Evolutionary conservation across 2,329 filamentous ascomycete genomes (phyloP).

Genomic region (Aspergillus thermomutatus): DNA sequence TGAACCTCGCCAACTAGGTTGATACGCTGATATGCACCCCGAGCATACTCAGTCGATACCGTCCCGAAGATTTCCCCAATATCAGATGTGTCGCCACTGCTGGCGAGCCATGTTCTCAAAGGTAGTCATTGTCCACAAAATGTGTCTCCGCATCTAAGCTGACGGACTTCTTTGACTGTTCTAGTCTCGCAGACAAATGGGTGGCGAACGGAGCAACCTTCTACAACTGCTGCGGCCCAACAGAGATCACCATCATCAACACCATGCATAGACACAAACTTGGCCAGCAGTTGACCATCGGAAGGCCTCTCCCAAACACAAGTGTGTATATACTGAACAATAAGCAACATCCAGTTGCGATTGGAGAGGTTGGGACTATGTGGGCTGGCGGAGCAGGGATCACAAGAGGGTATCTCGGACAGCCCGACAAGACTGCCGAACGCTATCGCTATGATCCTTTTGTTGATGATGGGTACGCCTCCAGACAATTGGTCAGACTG

Average conservation of each 20-base stretch:
- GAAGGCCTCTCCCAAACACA: slow-evolving; percentile 9
- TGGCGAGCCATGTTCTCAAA: slow-evolving; percentile 8
- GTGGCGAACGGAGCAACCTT: slow-evolving; percentile 1
- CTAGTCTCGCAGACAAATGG: slow-evolving; percentile 10
- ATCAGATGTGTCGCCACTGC: slow-evolving; percentile 7
- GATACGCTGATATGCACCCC: slow-evolving; percentile 11
- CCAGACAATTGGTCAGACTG: neutral
- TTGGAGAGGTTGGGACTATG: slow-evolving; percentile 6
- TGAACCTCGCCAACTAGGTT: neutral
- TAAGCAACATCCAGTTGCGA: neutral
- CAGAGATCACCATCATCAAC: slow-evolving; percentile 9
- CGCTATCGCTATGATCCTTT: slow-evolving; percentile 7
- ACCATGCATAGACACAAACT: slow-evolving; percentile 9
- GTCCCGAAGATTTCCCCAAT: slow-evolving; percentile 5
- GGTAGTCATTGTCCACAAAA: neutral
- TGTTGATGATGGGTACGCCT: slow-evolving; percentile 5
- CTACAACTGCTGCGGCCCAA: slow-evolving; percentile 11
- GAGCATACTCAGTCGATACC: slow-evolving; percentile 7
- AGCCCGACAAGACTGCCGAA: slow-evolving; percentile 4
- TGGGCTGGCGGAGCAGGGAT: slow-evolving; percentile 7
- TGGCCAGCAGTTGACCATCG: slow-evolving; percentile 5
- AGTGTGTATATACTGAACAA: slow-evolving; percentile 9
- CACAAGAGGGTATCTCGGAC: slow-evolving; percentile 6
- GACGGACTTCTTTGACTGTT: neutral
- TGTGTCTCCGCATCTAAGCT: neutral